phyloP scores from a whole-genome alignment of 108 stramenopile genomes.

The Pseudonitzschia multistriata region DNA sequence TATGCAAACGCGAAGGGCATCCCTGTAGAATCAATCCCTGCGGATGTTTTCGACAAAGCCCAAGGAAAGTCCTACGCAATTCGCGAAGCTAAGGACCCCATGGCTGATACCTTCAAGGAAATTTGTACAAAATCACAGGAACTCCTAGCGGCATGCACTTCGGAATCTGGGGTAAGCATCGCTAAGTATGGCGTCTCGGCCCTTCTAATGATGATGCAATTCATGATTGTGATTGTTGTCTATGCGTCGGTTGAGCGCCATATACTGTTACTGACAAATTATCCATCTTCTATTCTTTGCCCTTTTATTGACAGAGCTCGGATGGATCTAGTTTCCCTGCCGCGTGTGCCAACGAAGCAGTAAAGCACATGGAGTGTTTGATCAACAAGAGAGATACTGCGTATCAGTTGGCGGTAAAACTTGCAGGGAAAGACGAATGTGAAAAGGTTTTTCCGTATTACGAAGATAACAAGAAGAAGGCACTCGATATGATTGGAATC shows the following conservation, averaged over 20 bases:
- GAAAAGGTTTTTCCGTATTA: slow-evolving; percentile 37
- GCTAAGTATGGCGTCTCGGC: too few species aligned
- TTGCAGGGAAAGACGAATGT: slow-evolving; percentile 32
- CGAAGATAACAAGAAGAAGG: slow-evolving; percentile 44
- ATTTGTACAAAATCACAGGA: slow-evolving; percentile 9
- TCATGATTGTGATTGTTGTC: too few species aligned
- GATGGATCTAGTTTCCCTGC: slow-evolving; percentile 21
- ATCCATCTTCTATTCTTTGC: neutral
- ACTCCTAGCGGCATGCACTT: slow-evolving; percentile 2
- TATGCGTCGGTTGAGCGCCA: neutral
- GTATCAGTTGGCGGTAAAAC: slow-evolving; percentile 21
- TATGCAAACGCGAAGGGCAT: slow-evolving; percentile 15
- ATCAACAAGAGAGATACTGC: slow-evolving; percentile 34
- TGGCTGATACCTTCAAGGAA: slow-evolving; percentile 15
- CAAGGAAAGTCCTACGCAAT: slow-evolving; percentile 2
- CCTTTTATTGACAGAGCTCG: neutral
- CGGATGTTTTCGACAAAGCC: slow-evolving; percentile 8
- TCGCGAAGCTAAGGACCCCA: slow-evolving; percentile 12
- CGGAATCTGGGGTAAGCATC: slow-evolving; percentile 6
- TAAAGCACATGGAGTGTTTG: slow-evolving; percentile 35
- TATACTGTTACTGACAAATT: neutral
- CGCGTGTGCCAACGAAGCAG: slow-evolving; percentile 25
- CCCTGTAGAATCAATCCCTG: slow-evolving; percentile 14
- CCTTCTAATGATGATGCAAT: too few species aligned
- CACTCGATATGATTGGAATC: slow-evolving; percentile 32